Evolutionary conservation across 441 rosid species (phyloP).

Genomic region (Macaranga tanarius): DNA sequence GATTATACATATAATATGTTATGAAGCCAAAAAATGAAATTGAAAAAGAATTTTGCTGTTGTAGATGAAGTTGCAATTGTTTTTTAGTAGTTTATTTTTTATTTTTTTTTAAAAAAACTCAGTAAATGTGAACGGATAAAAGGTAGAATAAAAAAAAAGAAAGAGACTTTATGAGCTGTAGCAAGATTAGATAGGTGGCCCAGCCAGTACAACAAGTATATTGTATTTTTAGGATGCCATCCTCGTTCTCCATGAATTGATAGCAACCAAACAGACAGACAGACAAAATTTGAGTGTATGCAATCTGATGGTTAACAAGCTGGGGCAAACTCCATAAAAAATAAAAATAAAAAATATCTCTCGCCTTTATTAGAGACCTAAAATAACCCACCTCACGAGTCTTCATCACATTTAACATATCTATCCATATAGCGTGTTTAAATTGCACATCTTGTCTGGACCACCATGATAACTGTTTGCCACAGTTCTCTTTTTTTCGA

Average conservation of each 20-base stretch:
- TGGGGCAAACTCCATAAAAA: not conserved
- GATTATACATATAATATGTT: too few species aligned
- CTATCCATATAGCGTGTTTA: not conserved
- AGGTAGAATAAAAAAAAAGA: too few species aligned
- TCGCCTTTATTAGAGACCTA: not conserved
- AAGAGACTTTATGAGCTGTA: constrained; percentile 3
- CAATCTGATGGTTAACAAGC: not conserved
- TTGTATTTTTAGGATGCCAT: not conserved
- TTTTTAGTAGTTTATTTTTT: too few species aligned
- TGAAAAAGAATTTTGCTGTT: too few species aligned
- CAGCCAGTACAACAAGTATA: not conserved
- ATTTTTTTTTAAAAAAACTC: too few species aligned
- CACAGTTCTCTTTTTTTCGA: too few species aligned
- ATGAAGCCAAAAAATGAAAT: too few species aligned
- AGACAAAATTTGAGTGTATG: not conserved
- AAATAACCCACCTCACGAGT: not conserved
- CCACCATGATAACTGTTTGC: not conserved
- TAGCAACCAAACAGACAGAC: constrained; percentile 4
- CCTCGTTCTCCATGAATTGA: not conserved
- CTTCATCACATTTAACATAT: not conserved
- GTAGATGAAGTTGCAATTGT: too few species aligned
- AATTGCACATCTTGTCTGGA: not conserved
- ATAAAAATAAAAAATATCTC: not conserved
- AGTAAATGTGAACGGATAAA: too few species aligned
- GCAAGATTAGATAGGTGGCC: not conserved